Evolutionary conservation across 1,284 basidiomycete species (phyloP), one percentile per base, ranked within the genome.

Genomic region (Albatrellus sp.): DNA sequence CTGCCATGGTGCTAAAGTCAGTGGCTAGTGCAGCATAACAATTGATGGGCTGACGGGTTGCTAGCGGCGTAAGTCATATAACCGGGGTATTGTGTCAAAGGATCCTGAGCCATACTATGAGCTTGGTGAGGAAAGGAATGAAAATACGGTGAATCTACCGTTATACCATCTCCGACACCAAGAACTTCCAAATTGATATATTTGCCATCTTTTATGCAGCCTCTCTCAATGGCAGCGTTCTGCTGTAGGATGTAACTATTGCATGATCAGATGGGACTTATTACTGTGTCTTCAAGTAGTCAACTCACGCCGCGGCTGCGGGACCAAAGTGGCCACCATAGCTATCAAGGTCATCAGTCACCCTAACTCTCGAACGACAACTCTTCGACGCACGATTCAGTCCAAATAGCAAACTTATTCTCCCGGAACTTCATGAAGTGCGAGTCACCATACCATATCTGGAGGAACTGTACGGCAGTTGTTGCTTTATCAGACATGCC

Each of bases 271-370:
- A 40, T 11, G 41, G 20, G 16, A 17, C 9, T 14, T 19, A 36
- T 41, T 9, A 40, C 30, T 30, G 52, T 67, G 51, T 55, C 77
- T 68, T 68, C 66, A 42, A 72, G 76, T 17, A 35, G 34, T 54
- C 75, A 79, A 19, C 67, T 52, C 55, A 77, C 69, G 69, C 66
- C 40, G 73, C 77, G 54, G 76, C 79, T 16, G 68, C 70, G 24
- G 76, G 77, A 1, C 75, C 78, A 52, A 80, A 80, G 53, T 80
- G 77, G 3, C 77, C 78, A 38, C 75, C 76, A 51, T 77, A 75
- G 12, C 72, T 74, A 24, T 20, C 39, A 44, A 39, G 13, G 7
- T 24, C 24, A 9, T 35, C 16, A 35, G 34, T 35, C 13, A 9
- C 10, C 9, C 12, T 12, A 40, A 32, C 24, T 24, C 36, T 42